Evolutionary conservation across 2,329 filamentous ascomycete species (phyloP), one percentile per base, ranked within the genome.

Genomic region (Venturia carpophila): DNA sequence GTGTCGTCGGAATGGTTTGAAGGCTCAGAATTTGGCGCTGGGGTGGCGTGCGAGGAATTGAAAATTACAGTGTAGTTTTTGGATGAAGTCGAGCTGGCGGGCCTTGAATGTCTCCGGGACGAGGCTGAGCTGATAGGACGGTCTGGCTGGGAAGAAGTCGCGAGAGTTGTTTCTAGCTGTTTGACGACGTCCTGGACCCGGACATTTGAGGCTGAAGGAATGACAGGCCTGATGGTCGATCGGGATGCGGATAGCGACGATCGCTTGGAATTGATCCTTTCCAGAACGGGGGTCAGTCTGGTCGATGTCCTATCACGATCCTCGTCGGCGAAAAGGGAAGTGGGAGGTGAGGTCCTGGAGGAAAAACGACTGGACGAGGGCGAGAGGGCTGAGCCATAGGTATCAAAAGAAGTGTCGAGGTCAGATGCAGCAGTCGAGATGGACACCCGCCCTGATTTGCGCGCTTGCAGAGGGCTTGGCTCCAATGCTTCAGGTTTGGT

Each of bases 301-400:
- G 13, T 58, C 10, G 47, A 39, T 7, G 42, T 21, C 47, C 42
- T 39, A 17, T 58, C 41, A 52, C 41, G 37, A 30, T 52, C 37
- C 21, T 52, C 52, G 34, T 55, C 47, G n/a, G 47, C 63, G n/a
- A 56, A 67, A 24, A 73, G 73, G 30, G 75, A 75, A 21, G 73
- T 73, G 67, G 74, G 73, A 70, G 75, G 71, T 67, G 75, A 76
- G 69, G 71, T 76, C 66, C 69, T 72, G 66, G 75, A 73, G 21
- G 75, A 77, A 68, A 74, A 76, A 64, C 75, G 70, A 67, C 71
- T 71, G 67, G 74, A 75, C 60, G 71, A 73, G 62, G 75, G 72
- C 45, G 75, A 72, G 64, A 75, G 73, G 3, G 72, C 72, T 45
- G 75, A 73, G 56, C 39, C 64, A 42, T 37, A 30, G 34, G 71